Percentiles rank a stretch among this genome's conserved stretches.
phyloP scores from a whole-genome alignment of 202 grass and related monocot genomes.

The Hordeum pubiflorum region DNA sequence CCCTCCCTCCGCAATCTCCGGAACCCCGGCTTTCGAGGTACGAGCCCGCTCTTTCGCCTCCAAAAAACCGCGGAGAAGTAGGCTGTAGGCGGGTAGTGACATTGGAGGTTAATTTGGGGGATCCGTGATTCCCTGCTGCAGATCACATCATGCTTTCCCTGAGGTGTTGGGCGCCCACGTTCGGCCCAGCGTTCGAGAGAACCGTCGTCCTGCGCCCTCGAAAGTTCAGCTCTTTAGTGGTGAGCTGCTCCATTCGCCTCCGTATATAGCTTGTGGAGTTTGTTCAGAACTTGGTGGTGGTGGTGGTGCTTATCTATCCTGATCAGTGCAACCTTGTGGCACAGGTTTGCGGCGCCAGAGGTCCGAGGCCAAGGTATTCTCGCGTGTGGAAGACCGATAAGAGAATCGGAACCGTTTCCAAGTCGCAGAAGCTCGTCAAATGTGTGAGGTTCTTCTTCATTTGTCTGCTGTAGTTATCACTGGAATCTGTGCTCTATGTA shows the following conservation, averaged over 20 bases:
- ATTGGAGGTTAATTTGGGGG: neutral
- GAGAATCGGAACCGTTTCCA: slow-evolving; percentile 84
- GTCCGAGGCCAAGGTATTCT: slow-evolving; percentile 79
- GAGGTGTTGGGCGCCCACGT: slow-evolving; percentile 15
- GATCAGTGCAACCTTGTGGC: neutral
- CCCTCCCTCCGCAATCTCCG: neutral
- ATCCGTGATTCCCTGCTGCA: neutral
- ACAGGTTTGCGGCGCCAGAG: slow-evolving; percentile 79
- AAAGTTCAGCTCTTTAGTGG: slow-evolving; percentile 37
- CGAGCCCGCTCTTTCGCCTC: neutral
- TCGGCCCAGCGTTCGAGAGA: neutral
- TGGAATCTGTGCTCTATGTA: neutral
- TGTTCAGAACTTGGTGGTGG: neutral
- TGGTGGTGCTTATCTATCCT: neutral
- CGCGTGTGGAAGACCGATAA: slow-evolving; percentile 78
- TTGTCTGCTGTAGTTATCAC: neutral
- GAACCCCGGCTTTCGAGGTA: neutral
- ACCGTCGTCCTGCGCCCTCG: neutral
- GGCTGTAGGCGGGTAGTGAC: neutral
- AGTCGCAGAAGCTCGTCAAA: slow-evolving; percentile 92
- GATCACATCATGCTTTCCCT: slow-evolving; percentile 26
- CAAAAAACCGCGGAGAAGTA: neutral
- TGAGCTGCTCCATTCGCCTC: slow-evolving; percentile 27
- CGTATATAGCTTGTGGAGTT: neutral
- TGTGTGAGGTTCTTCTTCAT: slow-evolving; percentile 70